Base-by-base conservation (phyloP, 345 rosid species). In the Isatis tinctoria region DNA sequence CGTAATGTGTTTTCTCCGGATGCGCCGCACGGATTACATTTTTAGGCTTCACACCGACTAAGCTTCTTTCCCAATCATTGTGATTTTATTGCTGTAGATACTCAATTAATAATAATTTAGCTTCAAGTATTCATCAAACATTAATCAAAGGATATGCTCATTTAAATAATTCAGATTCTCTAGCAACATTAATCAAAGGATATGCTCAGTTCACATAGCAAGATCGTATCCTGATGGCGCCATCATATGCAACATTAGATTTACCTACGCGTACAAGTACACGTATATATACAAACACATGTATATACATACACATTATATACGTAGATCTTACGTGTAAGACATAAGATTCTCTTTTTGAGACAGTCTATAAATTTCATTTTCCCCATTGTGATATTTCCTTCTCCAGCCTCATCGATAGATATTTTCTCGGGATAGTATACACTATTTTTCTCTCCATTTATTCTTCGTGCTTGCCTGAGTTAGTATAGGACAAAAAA, bases 171-270 rank as follows among this genome's bases (percentile, higher is more conserved):
- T 10, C 16, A 13, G 70, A 52, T 72, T 62, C 49, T 35, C 33
- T 59, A 13, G 4, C 32, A 45, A 22, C 20, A 44, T 1, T 30
- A 39, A 51, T n/a, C n/a, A n/a, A n/a, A n/a, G 1, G 27, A 48
- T 22, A 32, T 41, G 22, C 35, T 53, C n/a, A 26, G 43, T n/a
- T n/a, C n/a, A n/a, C n/a, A n/a, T 71, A 62, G 82, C 39, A 73
- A 81, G 35, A 59, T 60, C 30, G 65, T 45, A 65, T 43, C 47
- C 10, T 1, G 32, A 62, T 76, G 84, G 85, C 82, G 77, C 71
- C 82, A 82, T 80, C 78, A 78, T 28, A 51, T 44, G 43, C 59
- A 49, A 41, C 67, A 74, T 67, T 41, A 63, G 9, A 67, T 61
- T 74, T 40, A 36, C 13, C 16, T 49, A 44, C 30, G 36, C 78